These are phyloP conservation scores for Monosporozyma unispora DNA, from an alignment of 805 yeast genomes.

Conservation along the genomic window DNA sequence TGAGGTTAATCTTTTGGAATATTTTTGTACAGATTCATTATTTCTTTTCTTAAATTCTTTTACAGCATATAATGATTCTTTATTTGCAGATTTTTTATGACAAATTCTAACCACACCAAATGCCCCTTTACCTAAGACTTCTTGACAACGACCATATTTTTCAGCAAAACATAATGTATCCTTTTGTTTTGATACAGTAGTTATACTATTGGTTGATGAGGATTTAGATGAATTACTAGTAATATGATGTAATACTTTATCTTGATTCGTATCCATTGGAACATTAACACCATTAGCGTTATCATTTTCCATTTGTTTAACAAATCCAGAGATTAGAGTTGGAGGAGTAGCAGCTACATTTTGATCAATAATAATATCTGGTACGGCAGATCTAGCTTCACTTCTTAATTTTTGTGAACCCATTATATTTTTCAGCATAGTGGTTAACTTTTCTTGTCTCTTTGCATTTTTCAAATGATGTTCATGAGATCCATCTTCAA, in stretches of 20 bases:
- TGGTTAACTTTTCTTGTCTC: constrained; percentile 66
- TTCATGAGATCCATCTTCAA: constrained; percentile 67
- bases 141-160: constrained; percentile 91
- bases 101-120: constrained; percentile 89
- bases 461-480: constrained; percentile 71
- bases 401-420: constrained; percentile 64
- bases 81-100: constrained; percentile 46
- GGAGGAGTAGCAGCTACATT: constrained; percentile 41
- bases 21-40: constrained; percentile 55
- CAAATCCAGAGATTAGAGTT: constrained; percentile 59
- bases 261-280: neutral
- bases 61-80: constrained; percentile 63
- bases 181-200: neutral
- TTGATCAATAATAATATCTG: constrained; percentile 43
- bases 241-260: neutral
- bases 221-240: neutral
- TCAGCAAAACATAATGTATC: constrained; percentile 45
- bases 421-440: constrained; percentile 67
- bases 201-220: neutral
- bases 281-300: neutral
- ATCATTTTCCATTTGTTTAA: constrained; percentile 40
- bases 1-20: constrained; percentile 63
- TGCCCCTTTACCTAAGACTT: constrained; percentile 87
- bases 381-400: constrained; percentile 67
- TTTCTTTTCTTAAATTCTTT: constrained; percentile 67